Percentiles rank a stretch among this genome's conserved stretches.
Evolutionary conservation across 2,329 filamentous ascomycete species (phyloP).

Genomic region (Colletotrichum eleusines): DNA sequence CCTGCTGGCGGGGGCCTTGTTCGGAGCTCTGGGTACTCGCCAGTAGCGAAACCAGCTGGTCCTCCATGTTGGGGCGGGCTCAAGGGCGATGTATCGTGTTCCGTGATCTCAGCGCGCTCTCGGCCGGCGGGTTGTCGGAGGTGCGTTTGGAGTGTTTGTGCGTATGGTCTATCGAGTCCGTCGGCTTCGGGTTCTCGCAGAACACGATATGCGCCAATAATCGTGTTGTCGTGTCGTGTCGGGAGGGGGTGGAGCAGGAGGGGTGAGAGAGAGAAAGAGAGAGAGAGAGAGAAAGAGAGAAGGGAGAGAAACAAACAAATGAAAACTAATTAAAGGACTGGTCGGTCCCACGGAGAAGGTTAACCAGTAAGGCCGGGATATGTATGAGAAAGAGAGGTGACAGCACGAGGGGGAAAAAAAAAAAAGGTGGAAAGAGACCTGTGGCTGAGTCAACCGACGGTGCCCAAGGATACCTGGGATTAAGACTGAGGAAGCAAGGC

Average conservation of each 20-base stretch:
- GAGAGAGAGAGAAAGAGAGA: too few relatives aligned
- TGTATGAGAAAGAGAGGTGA: background rate
- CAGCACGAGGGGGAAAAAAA: background rate
- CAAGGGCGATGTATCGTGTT: constrained; percentile 6
- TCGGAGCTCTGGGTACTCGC: constrained; percentile 85
- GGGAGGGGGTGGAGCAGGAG: background rate
- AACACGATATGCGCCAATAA: constrained; percentile 2
- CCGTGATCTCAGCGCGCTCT: background rate
- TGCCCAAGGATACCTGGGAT: background rate
- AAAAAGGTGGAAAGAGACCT: background rate
- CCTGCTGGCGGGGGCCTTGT: constrained; percentile 83
- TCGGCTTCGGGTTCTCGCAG: constrained; percentile 14
- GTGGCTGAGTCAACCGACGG: constrained; percentile 26
- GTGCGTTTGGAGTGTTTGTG: background rate
- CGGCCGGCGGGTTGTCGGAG: background rate
- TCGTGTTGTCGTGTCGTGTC: background rate
- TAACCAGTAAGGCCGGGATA: constrained; percentile 6
- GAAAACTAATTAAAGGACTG: background rate
- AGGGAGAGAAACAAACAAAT: background rate
- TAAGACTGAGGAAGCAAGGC: background rate
- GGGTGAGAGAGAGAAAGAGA: background rate
- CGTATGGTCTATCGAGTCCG: background rate
- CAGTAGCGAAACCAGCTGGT: constrained; percentile 89
- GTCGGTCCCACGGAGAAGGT: background rate
- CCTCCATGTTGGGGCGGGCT: constrained; percentile 75